Evolutionary conservation across 2,329 filamentous ascomycete species (phyloP).

Genomic region (Colletotrichum graminicola): DNA sequence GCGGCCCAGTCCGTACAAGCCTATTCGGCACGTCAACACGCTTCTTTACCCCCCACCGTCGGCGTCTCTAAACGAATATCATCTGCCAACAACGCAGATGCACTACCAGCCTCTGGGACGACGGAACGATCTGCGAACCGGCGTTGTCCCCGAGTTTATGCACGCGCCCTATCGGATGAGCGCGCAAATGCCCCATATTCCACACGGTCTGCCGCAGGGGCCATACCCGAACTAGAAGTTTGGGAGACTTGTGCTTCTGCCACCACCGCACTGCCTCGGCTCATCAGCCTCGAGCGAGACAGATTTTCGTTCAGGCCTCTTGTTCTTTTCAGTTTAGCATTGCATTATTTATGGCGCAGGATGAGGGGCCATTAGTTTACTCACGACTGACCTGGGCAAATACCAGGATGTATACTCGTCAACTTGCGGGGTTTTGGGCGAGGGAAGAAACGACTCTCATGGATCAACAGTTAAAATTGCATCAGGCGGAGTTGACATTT

Average conservation of each 20-base stretch:
- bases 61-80: slow-evolving; percentile 80
- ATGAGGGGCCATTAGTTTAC: slow-evolving; percentile 35
- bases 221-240: slow-evolving; percentile 53
- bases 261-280: neutral
- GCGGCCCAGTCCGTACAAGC: slow-evolving; percentile 91
- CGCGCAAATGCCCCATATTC: slow-evolving; percentile 38
- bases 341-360: slow-evolving; percentile 42
- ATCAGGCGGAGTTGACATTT: slow-evolving; percentile 38
- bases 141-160: slow-evolving; percentile 75
- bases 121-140: slow-evolving; percentile 74
- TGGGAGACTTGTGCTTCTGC: slow-evolving; percentile 7
- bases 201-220: slow-evolving; percentile 47
- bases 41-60: slow-evolving; percentile 90
- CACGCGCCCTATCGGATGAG: slow-evolving; percentile 30
- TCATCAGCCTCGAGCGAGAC: neutral
- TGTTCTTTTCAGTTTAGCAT: slow-evolving; percentile 32
- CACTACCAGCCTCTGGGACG: slow-evolving; percentile 84
- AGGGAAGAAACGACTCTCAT: slow-evolving; percentile 28
- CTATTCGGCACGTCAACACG: slow-evolving; percentile 88
- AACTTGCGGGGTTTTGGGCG: slow-evolving; percentile 9
- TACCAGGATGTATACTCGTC: slow-evolving; percentile 24
- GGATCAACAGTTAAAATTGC: slow-evolving; percentile 34
- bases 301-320: neutral
- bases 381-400: slow-evolving; percentile 13
- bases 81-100: slow-evolving; percentile 79